These are phyloP conservation scores for Diaporthe helianthi DNA, from an alignment of 2,329 filamentous ascomycete species.

Conservation along the genomic window DNA sequence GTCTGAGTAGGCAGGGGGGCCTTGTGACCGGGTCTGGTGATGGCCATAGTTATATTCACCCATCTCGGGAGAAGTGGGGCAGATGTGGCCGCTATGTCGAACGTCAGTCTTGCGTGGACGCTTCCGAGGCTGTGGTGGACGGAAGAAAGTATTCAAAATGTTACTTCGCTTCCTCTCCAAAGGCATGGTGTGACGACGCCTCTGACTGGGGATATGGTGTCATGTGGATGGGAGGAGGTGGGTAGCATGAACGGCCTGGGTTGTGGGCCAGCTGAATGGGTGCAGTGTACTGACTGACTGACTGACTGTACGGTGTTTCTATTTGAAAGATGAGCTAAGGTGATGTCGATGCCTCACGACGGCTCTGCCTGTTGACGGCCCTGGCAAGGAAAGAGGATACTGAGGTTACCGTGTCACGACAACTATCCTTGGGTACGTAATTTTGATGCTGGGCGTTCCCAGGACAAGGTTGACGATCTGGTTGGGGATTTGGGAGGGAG, in stretches of 20 bases:
- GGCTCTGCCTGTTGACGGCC: background rate
- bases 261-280: background rate
- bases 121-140: background rate
- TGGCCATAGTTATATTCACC: constrained; percentile 22
- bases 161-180: background rate
- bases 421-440: background rate
- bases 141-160: background rate
- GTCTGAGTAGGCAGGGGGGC: constrained; percentile 29
- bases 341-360: background rate
- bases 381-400: background rate
- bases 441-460: no score
- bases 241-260: background rate
- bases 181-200: background rate
- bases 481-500: background rate
- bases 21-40: constrained; percentile 32
- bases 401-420: background rate
- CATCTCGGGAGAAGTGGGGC: background rate
- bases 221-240: background rate
- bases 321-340: background rate
- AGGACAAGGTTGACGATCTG: no score
- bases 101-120: constrained; percentile 16
- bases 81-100: background rate
- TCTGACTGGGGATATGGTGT: background rate
- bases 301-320: background rate
- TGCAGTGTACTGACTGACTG: background rate